Percentiles rank a stretch among this genome's conserved stretches.
Evolutionary conservation across 208 protist species (phyloP).

Genomic region (Leishmania lainsoni): DNA sequence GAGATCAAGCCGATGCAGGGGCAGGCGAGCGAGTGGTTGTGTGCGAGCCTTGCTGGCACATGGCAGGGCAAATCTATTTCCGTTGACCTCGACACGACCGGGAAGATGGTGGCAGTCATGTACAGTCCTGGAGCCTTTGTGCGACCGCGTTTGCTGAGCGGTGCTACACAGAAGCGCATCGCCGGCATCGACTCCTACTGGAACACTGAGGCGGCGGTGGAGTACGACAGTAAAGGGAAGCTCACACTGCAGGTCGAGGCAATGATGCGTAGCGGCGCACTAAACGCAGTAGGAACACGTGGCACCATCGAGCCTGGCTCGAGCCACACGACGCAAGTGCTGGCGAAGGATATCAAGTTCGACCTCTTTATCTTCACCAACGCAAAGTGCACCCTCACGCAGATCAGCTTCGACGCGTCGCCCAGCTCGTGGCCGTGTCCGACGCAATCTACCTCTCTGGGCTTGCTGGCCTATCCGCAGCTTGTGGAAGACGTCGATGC

Average conservation of each 20-base stretch:
- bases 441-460: slow-evolving; percentile 63
- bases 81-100: slow-evolving; percentile 51
- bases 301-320: neutral
- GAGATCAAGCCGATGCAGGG: slow-evolving; percentile 55
- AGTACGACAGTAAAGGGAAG: slow-evolving; percentile 59
- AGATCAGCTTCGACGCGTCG: slow-evolving; percentile 67
- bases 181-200: slow-evolving; percentile 85
- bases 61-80: slow-evolving; percentile 66
- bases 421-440: slow-evolving; percentile 76
- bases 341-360: slow-evolving; percentile 64
- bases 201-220: slow-evolving; percentile 79
- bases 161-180: slow-evolving; percentile 54
- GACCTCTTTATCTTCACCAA: slow-evolving; percentile 86
- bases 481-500: slow-evolving; percentile 59
- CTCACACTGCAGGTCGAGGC: slow-evolving; percentile 76
- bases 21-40: slow-evolving; percentile 65
- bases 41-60: slow-evolving; percentile 53
- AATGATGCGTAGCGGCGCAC: slow-evolving; percentile 60
- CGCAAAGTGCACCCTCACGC: slow-evolving; percentile 57
- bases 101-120: slow-evolving; percentile 63
- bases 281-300: neutral
- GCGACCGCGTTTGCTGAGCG: slow-evolving; percentile 60
- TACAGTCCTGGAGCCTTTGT: slow-evolving; percentile 76
- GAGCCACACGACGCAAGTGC: slow-evolving; percentile 40
- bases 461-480: slow-evolving; percentile 68